phyloP scores from a whole-genome alignment of 441 rosid genomes.

The Erodium texanum region DNA sequence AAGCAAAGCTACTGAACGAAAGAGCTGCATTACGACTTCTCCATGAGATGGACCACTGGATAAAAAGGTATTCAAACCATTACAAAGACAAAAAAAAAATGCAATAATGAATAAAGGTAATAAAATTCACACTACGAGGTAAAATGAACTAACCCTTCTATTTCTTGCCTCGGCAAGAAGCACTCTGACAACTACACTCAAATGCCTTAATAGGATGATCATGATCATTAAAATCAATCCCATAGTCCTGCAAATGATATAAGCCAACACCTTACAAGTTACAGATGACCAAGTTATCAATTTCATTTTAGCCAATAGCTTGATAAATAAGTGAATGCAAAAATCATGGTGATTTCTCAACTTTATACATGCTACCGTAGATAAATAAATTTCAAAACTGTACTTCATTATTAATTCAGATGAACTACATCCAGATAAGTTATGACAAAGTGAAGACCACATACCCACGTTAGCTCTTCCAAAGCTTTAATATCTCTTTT shows the following conservation, averaged over 20 bases:
- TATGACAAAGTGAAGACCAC: slow-evolving; percentile 12
- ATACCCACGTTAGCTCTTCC: slow-evolving; percentile 90
- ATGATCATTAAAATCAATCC: slow-evolving; percentile 62
- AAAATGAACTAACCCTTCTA: slow-evolving; percentile 24
- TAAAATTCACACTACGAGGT: background rate
- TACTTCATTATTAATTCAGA: background rate
- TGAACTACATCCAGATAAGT: background rate
- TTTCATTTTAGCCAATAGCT: background rate
- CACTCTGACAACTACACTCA: slow-evolving; percentile 60
- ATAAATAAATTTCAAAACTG: background rate
- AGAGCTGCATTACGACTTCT: background rate
- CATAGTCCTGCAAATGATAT: slow-evolving; percentile 56
- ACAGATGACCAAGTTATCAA: background rate
- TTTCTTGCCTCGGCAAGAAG: slow-evolving; percentile 44
- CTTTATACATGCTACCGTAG: background rate
- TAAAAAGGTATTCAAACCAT: background rate
- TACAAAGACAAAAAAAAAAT: background rate
- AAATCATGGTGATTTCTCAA: background rate
- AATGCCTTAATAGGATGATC: slow-evolving; percentile 79
- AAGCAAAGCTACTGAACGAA: background rate
- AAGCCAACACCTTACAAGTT: slow-evolving; percentile 1
- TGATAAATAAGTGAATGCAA: background rate
- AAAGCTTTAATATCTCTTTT: slow-evolving; percentile 47
- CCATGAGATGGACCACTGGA: no score
- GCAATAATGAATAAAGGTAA: background rate